Evolutionary conservation across 352 stramenopile species (phyloP).

Genomic region (Phytopythium chamaehyphon): DNA sequence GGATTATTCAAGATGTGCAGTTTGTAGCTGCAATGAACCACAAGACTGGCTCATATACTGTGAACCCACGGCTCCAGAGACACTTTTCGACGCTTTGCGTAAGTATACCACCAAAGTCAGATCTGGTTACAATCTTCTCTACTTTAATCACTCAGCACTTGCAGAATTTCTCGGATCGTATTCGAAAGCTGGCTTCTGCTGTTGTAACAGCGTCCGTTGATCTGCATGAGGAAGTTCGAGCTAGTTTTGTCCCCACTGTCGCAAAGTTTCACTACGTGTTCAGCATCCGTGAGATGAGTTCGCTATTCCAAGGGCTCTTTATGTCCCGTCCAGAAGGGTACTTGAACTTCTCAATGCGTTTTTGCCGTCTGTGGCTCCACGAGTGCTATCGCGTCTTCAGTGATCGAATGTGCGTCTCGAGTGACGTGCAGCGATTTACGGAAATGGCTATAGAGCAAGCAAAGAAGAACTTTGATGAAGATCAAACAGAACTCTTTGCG

Average conservation of each 20-base stretch:
- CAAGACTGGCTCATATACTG: conserved; percentile 83
- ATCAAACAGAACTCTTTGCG: conserved; percentile 66
- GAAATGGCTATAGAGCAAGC: conserved; percentile 83
- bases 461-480: conserved; percentile 87
- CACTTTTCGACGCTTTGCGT: conserved; percentile 86
- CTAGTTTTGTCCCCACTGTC: conserved; percentile 86
- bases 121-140: conserved; percentile 70
- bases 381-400: conserved; percentile 91
- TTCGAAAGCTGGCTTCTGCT: conserved; percentile 58
- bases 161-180: conserved; percentile 66
- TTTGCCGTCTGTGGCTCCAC: conserved; percentile 88
- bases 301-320: conserved; percentile 86
- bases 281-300: conserved; percentile 86
- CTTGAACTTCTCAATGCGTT: conserved; percentile 47
- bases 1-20: conserved; percentile 87
- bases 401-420: conserved; percentile 78
- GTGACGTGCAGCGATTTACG: conserved; percentile 74
- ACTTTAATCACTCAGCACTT: conserved; percentile 66
- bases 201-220: conserved; percentile 83
- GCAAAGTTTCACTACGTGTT: conserved; percentile 94
- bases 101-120: conserved; percentile 54
- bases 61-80: conserved; percentile 85
- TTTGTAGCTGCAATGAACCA: conserved; percentile 90
- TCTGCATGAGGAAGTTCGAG: conserved; percentile 65
- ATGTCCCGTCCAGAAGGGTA: conserved; percentile 60